Percentiles rank a stretch among this genome's conserved stretches.
phyloP scores from a whole-genome alignment of 2,329 filamentous ascomycete species.

The Phialophora chinensis region DNA sequence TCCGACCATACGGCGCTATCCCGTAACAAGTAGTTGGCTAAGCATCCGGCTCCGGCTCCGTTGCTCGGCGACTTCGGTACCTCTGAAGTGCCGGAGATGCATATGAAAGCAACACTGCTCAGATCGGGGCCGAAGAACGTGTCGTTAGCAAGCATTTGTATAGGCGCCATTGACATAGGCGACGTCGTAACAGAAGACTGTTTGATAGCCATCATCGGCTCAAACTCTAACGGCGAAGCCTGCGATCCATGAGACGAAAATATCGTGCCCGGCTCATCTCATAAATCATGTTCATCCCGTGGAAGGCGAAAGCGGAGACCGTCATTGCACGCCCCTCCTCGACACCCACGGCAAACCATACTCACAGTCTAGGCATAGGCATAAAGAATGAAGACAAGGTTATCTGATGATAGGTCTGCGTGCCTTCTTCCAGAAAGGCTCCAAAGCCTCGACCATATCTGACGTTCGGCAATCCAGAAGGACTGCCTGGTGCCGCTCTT shows the following conservation, averaged over 20 bases:
- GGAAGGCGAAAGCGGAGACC: not conserved
- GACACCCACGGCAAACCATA: not conserved
- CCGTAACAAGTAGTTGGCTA: slow-evolving; percentile 6
- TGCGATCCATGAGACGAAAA: not conserved
- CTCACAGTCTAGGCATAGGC: slow-evolving; percentile 37
- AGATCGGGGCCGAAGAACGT: not conserved
- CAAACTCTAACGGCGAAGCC: not conserved
- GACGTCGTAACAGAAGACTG: not conserved
- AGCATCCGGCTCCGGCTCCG: not conserved
- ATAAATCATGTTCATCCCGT: not conserved
- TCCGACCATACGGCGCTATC: not conserved
- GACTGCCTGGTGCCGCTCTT: slow-evolving; percentile 24
- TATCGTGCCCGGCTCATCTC: not conserved
- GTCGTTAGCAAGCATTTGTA: not conserved
- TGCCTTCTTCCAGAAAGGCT: slow-evolving; percentile 35
- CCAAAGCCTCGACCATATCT: slow-evolving; percentile 35
- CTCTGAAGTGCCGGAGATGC: not conserved
- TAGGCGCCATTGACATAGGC: too few relatives aligned
- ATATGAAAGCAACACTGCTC: not conserved
- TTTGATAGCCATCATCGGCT: not conserved
- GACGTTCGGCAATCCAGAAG: slow-evolving; percentile 33
- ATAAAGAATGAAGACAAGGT: slow-evolving; percentile 38
- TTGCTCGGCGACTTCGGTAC: not conserved
- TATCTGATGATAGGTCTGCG: slow-evolving; percentile 36
- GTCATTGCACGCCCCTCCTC: not conserved